Evolutionary conservation across 1,284 basidiomycete species (phyloP).

Genomic region (Malassezia furfur): DNA sequence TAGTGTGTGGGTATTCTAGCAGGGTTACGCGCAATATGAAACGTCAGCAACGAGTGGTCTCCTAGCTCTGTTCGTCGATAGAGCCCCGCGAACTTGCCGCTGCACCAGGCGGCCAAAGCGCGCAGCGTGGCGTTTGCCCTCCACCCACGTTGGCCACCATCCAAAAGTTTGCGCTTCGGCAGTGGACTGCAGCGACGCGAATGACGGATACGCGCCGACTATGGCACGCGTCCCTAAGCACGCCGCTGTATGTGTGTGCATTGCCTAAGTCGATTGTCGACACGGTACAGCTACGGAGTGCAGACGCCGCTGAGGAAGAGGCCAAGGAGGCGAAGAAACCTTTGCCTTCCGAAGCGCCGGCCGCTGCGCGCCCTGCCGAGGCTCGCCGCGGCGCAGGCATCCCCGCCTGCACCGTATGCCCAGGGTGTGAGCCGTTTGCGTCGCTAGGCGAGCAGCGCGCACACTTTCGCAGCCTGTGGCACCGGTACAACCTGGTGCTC

Average conservation of each 20-base stretch:
- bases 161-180: background rate
- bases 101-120: too few relatives aligned
- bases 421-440: conserved; percentile 55
- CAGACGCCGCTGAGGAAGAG: background rate
- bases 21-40: too few relatives aligned
- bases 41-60: too few relatives aligned
- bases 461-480: conserved; percentile 94
- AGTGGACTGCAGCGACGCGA: background rate
- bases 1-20: conserved; percentile 2
- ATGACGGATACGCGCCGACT: background rate
- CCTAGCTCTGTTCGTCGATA: too few relatives aligned
- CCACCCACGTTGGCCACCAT: too few relatives aligned
- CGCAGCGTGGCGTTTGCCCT: too few relatives aligned
- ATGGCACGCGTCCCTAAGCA: conserved; percentile 2
- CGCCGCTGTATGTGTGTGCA: conserved; percentile 34
- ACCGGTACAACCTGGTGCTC: conserved; percentile 84
- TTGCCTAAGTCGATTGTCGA: conserved; percentile 21
- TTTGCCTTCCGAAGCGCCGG: too few relatives aligned
- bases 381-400: background rate
- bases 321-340: background rate
- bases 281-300: conserved; percentile 21
- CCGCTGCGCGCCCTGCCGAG: background rate
- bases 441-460: conserved; percentile 71
- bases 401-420: conserved; percentile 36
- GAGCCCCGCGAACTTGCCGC: too few relatives aligned